Base-by-base conservation (phyloP, 257 asterid species). In the Galeopsis tetrahit region DNA sequence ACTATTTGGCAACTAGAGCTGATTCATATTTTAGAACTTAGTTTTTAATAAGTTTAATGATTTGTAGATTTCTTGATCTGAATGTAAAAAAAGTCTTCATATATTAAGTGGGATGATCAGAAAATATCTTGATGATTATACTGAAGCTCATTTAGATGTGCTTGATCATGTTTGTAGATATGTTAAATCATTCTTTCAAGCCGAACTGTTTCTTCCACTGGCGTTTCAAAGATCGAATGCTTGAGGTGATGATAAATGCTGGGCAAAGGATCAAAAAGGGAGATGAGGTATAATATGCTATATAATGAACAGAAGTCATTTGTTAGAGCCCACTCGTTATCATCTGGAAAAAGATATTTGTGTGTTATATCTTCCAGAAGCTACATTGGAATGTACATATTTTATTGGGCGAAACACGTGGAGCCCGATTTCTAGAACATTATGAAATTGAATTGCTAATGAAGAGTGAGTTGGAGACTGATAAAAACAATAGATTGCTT, bases 201-300 rank as follows among this genome's bases (percentile, higher is more conserved):
- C 97, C 97, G 31, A 92, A 90, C 78, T 94, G 99, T 80, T 92
- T 94, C 81, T 86, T 91, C 81, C 97, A 89, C 84, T 94, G 99
- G 99, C 99, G 97, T 78, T 94, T 91, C 90, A 94, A 90, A 82
- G 99, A 94, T 74, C 87, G 99, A 65, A 94, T 94, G 98, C 93
- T 94, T 81, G 97, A 94, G 86, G 99, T 94, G 86, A 88, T 94
- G 98, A 81, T 92, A 75, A 91, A 92, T 82, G 98, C 99, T 71
- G 99, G 99, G 40, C 93, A 94, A 75, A 71, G 68, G 75, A 85
- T 94, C 66, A 94, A 73, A 78, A 90, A 68, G 84, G 98, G 99
- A 72, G 99, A 94, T 11, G 98, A 91, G 93, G 99, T 94, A 94
- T 70, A 32, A 36, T 73, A 55, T 66, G 49, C 57, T 75, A 64